Evolutionary conservation across 2,329 filamentous ascomycete genomes (phyloP), one percentile per base, ranked within the genome.

Genomic region (Seiridium cupressi): DNA sequence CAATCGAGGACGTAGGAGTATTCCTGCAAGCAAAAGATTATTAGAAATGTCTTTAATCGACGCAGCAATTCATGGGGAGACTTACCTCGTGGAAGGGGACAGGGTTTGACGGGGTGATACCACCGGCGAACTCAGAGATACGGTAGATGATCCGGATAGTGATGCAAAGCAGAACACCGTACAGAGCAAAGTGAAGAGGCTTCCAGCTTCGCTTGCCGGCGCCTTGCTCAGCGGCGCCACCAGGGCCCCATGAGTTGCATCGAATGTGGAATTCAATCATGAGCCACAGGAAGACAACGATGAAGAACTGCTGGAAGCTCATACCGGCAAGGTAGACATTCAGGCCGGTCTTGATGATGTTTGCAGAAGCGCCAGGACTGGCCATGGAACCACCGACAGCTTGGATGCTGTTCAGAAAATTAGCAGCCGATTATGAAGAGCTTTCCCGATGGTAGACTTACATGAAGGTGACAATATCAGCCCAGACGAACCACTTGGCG

Each of bases 101-200:
- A 0, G 74, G 72, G 66, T 81, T 83, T n/a, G 71, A 64, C 5
- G 68, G 65, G 46, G 72, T 70, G 26, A 80, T 66, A 9, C 81
- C 82, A 3, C 74, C 73, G 0, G 77, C 75, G 65, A 83, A 89
- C 68, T 89, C 84, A 57, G 77, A 70, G 2, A 89, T 75, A 36
- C 85, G 83, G 71, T 82, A 89, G 63, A 86, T 79, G 68, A 89
- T 87, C 40, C 86, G 82, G 63, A 78, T 72, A 42, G 74, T 68
- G 48, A 78, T 76, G 13, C 76, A 66, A 4, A 65, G 44, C 34
- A 79, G 61, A 2, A 75, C 72, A 1, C 62, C 63, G 26, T 76
- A 69, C 60, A 77, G 67, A 2, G 65, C 66, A 63, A 68, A 74
- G 18, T 74, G 69, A 36, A 79, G 66, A 51, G 68, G 68, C 58